Evolutionary conservation across 805 yeast genomes (phyloP).

Genomic region (Saccharomycopsis selenospora): DNA sequence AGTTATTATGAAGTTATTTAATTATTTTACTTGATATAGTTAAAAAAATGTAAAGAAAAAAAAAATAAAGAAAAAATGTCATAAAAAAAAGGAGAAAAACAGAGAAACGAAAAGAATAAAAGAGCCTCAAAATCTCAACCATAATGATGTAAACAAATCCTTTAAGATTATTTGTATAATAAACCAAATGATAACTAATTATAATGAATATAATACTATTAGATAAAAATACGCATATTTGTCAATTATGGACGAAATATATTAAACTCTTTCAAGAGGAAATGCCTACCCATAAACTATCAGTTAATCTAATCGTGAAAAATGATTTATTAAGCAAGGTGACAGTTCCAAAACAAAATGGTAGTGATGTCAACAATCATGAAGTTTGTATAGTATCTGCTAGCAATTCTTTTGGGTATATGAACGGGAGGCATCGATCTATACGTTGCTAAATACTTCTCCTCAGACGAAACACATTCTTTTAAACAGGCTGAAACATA

Average conservation of each 20-base stretch:
- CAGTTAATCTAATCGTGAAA: background rate
- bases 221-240: background rate
- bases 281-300: background rate
- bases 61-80: too few relatives aligned
- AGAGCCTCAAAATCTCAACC: too few relatives aligned
- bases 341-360: background rate
- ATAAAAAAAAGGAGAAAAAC: too few relatives aligned
- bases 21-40: too few relatives aligned
- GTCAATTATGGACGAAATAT: background rate
- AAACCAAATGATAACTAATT: too few relatives aligned
- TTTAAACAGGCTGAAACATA: slow-evolving; percentile 1
- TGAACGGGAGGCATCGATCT: slow-evolving; percentile 19
- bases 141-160: too few relatives aligned
- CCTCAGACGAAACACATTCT: background rate
- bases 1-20: too few relatives aligned
- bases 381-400: slow-evolving; percentile 18
- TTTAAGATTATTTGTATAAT: too few relatives aligned
- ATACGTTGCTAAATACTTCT: slow-evolving; percentile 10
- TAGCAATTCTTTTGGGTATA: slow-evolving; percentile 17
- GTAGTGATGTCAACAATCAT: background rate
- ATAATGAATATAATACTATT: background rate
- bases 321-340: background rate
- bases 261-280: background rate
- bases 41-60: too few relatives aligned
- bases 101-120: too few relatives aligned